These are phyloP conservation scores for Lentinus tigrinus DNA, from an alignment of 768 basidiomycete genomes.

Conservation along the genomic window DNA sequence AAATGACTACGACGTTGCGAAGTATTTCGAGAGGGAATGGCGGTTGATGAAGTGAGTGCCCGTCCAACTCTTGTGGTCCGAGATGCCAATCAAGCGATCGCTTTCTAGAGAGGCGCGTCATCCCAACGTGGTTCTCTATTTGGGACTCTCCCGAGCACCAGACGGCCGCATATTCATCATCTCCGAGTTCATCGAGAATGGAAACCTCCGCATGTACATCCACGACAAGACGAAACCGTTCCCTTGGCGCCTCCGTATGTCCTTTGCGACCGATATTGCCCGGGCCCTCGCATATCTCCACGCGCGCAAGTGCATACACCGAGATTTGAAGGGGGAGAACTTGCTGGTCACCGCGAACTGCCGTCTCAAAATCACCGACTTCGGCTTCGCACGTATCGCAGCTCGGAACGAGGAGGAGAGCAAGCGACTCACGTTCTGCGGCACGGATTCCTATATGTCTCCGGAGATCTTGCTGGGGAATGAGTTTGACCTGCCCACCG, in stretches of 20 bases:
- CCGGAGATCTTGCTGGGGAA: slow-evolving; percentile 91
- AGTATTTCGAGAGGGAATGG: slow-evolving; percentile 99
- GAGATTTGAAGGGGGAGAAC: slow-evolving; percentile 97
- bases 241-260: slow-evolving; percentile 91
- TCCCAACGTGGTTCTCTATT: slow-evolving; percentile 90
- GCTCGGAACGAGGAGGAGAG: slow-evolving; percentile 89
- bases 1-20: slow-evolving; percentile 88
- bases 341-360: slow-evolving; percentile 93
- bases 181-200: slow-evolving; percentile 91
- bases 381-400: slow-evolving; percentile 94
- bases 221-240: slow-evolving; percentile 80
- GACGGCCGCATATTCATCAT: slow-evolving; percentile 91
- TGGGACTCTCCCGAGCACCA: slow-evolving; percentile 84
- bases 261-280: slow-evolving; percentile 92
- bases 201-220: slow-evolving; percentile 90
- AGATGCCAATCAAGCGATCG: slow-evolving; percentile 4
- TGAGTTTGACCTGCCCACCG: slow-evolving; percentile 91
- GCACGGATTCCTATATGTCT: slow-evolving; percentile 95
- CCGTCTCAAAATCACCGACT: slow-evolving; percentile 97
- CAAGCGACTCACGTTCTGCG: slow-evolving; percentile 81
- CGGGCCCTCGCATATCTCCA: slow-evolving; percentile 97
- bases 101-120: slow-evolving; percentile 75
- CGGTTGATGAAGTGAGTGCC: slow-evolving; percentile 78
- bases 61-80: background rate
- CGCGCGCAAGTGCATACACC: slow-evolving; percentile 85